Conservation (phyloP, 164 flowering plant species). For the Vitis riparia region DNA sequence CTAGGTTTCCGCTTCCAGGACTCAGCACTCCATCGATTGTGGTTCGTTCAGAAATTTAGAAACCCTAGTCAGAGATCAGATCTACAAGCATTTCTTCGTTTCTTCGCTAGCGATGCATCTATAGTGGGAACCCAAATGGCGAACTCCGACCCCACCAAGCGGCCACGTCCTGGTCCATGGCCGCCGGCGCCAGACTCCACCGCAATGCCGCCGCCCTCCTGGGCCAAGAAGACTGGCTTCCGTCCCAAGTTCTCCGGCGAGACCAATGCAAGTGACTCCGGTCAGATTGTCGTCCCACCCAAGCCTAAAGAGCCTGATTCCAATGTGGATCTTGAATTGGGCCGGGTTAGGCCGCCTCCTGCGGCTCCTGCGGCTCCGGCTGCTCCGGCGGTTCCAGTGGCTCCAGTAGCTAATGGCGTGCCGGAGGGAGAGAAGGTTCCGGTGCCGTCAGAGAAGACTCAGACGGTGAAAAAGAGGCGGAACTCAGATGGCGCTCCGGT, state of each 20-base stretch:
- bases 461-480: slow-evolving; percentile 55
- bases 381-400: slow-evolving; percentile 5
- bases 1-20: neutral
- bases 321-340: slow-evolving; percentile 72
- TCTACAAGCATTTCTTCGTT: slow-evolving; percentile 9
- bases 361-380: slow-evolving; percentile 14
- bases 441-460: slow-evolving; percentile 30
- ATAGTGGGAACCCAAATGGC: slow-evolving; percentile 40
- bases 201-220: slow-evolving; percentile 60
- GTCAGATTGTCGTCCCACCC: slow-evolving; percentile 39
- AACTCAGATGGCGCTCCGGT: slow-evolving; percentile 47
- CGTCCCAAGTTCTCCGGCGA: slow-evolving; percentile 88
- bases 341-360: slow-evolving; percentile 26
- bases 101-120: slow-evolving; percentile 6
- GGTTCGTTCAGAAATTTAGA: neutral
- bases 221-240: slow-evolving; percentile 94
- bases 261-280: slow-evolving; percentile 69
- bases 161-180: slow-evolving; percentile 74
- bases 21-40: neutral
- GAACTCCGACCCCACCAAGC: slow-evolving; percentile 60
- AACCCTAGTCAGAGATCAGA: slow-evolving; percentile 19
- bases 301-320: slow-evolving; percentile 30
- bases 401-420: slow-evolving; percentile 41
- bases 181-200: slow-evolving; percentile 55
- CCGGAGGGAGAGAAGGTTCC: slow-evolving; percentile 25